phyloP scores from a whole-genome alignment of 1,284 basidiomycete species.

The Cryptococcus deneoformans region DNA sequence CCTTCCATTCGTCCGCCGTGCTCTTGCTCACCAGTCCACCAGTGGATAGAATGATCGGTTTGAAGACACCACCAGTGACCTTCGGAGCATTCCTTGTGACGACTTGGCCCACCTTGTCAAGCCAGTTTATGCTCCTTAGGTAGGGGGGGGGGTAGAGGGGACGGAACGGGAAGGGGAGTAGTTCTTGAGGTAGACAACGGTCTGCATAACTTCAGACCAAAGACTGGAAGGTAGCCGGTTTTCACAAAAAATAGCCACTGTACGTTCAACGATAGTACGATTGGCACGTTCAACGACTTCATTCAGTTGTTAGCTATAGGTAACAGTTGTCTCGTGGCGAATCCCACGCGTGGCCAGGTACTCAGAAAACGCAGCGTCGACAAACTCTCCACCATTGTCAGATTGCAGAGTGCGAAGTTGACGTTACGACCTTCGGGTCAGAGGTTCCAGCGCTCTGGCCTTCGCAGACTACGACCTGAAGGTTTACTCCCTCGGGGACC shows the following conservation, averaged over 20 bases:
- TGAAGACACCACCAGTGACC: too few relatives aligned
- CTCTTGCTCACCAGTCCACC: too few relatives aligned
- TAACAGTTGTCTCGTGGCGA: not conserved
- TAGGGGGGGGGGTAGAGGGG: not conserved
- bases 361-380: not conserved
- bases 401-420: slow-evolving; percentile 5
- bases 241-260: slow-evolving; percentile 3
- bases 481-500: too few relatives aligned
- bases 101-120: too few relatives aligned
- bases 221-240: slow-evolving; percentile 2
- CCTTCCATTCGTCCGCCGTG: too few relatives aligned
- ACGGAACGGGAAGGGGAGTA: slow-evolving; percentile 1
- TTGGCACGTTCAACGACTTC: not conserved
- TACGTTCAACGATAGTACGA: not conserved
- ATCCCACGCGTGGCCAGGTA: slow-evolving; percentile 30
- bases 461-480: too few relatives aligned
- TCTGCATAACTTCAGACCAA: slow-evolving; percentile 1
- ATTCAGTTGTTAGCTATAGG: not conserved
- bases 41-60: too few relatives aligned
- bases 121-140: too few relatives aligned
- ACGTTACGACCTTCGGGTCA: not conserved
- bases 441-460: too few relatives aligned
- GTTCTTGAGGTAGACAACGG: slow-evolving; percentile 10
- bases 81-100: too few relatives aligned
- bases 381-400: slow-evolving; percentile 12